phyloP scores from a whole-genome alignment of 352 stramenopile species.

The Phytopythium oedochilum region DNA sequence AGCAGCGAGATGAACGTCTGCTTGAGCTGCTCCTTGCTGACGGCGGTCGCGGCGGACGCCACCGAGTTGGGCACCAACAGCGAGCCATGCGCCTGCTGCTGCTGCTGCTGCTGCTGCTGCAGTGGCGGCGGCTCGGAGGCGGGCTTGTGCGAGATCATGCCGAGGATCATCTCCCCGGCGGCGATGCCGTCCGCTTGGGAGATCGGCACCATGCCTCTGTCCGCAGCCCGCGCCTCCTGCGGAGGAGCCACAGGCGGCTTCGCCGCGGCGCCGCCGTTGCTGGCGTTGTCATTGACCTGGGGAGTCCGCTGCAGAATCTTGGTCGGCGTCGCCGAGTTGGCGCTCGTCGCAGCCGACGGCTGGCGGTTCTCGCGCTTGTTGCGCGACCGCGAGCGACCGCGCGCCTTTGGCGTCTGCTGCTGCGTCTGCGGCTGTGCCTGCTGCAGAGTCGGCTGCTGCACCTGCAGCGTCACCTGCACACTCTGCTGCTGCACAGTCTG shows the following conservation, averaged over 20 bases:
- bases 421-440: slow-evolving; percentile 28
- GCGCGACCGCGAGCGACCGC: slow-evolving; percentile 41
- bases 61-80: slow-evolving; percentile 7
- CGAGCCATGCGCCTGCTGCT: slow-evolving; percentile 18
- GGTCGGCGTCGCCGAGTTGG: slow-evolving; percentile 23
- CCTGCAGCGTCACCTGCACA: slow-evolving; percentile 17
- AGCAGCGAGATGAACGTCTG: slow-evolving; percentile 75
- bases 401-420: slow-evolving; percentile 16
- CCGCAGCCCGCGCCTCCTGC: slow-evolving; percentile 1
- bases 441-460: slow-evolving; percentile 30
- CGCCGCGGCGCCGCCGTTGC: slow-evolving; percentile 14
- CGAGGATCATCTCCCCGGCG: slow-evolving; percentile 76
- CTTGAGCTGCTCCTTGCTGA: slow-evolving; percentile 86
- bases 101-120: slow-evolving; percentile 24
- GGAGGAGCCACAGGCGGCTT: slow-evolving; percentile 1
- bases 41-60: slow-evolving; percentile 10
- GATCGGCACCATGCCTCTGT: slow-evolving; percentile 51
- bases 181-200: slow-evolving; percentile 77
- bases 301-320: slow-evolving; percentile 63
- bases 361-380: slow-evolving; percentile 55
- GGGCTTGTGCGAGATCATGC: slow-evolving; percentile 67
- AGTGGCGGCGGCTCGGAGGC: slow-evolving; percentile 5
- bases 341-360: slow-evolving; percentile 7
- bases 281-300: slow-evolving; percentile 24
- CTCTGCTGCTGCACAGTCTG: slow-evolving; percentile 20